These are phyloP conservation scores for Tolypocladium endophyticum DNA, from an alignment of 2,329 filamentous ascomycete species.

Conservation along the genomic window DNA sequence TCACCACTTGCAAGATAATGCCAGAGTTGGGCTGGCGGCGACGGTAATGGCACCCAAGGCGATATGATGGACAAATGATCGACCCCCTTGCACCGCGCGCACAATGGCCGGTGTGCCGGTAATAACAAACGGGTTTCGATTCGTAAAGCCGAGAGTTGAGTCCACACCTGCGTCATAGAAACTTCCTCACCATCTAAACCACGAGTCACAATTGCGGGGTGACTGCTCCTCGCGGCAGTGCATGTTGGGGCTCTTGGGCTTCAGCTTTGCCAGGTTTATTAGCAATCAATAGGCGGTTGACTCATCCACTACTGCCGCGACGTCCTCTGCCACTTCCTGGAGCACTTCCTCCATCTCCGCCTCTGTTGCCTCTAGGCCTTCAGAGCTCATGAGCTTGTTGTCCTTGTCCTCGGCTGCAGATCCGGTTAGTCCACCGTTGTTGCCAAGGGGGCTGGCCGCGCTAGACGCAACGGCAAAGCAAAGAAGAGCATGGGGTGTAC, in stretches of 20 bases:
- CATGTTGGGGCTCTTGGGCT: not conserved
- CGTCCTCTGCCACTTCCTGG: slow-evolving; percentile 27
- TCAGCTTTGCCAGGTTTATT: not conserved
- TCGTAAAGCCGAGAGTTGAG: not conserved
- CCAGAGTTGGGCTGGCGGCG: not conserved
- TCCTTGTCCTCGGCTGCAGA: slow-evolving; percentile 56
- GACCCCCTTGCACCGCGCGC: not conserved
- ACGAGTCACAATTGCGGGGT: not conserved
- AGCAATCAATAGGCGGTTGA: slow-evolving; percentile 5
- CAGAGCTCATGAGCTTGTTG: slow-evolving; percentile 57
- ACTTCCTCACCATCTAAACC: not conserved
- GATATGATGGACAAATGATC: not conserved
- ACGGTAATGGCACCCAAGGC: not conserved
- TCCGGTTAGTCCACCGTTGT: not conserved
- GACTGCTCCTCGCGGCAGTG: not conserved
- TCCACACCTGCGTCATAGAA: not conserved
- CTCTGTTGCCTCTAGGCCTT: slow-evolving; percentile 53
- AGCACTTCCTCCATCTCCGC: slow-evolving; percentile 47
- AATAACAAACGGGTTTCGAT: not conserved
- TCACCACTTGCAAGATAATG: not conserved
- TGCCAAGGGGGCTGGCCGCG: not conserved
- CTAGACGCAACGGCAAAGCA: not conserved
- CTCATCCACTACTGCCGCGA: slow-evolving; percentile 12
- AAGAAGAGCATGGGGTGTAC: slow-evolving; percentile 16
- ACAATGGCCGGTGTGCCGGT: not conserved